These are phyloP conservation scores for Senecio squalidus DNA, from an alignment of 140 eudicot species.

Conservation along the genomic window DNA sequence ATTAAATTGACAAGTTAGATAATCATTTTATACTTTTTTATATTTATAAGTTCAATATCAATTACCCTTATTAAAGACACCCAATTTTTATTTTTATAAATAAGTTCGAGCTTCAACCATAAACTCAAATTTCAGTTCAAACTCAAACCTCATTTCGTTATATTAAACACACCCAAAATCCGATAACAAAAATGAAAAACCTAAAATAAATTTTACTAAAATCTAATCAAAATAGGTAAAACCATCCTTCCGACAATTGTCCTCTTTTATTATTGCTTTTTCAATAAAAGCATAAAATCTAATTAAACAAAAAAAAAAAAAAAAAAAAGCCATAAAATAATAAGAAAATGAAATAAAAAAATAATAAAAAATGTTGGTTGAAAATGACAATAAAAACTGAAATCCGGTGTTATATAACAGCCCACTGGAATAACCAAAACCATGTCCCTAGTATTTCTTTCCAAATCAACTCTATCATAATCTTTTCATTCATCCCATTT, in stretches of 20 bases:
- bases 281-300: neutral
- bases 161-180: too few species aligned
- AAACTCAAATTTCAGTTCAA: too few species aligned
- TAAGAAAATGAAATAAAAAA: neutral
- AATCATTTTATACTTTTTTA: too few species aligned
- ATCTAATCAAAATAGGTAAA: too few species aligned
- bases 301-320: neutral
- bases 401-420: slow-evolving; percentile 50
- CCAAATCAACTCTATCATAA: slow-evolving; percentile 26
- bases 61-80: too few species aligned
- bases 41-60: too few species aligned
- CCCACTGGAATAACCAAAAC: slow-evolving; percentile 72
- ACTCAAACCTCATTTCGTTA: too few species aligned
- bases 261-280: slow-evolving; percentile 2
- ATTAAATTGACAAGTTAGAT: too few species aligned
- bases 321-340: neutral
- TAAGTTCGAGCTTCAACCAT: too few species aligned
- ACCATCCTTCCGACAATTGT: slow-evolving; percentile 7
- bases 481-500: slow-evolving; percentile 20
- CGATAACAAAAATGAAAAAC: too few species aligned
- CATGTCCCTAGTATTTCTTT: slow-evolving; percentile 50
- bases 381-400: slow-evolving; percentile 13
- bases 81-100: too few species aligned
- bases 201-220: too few species aligned
- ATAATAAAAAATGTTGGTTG: neutral